These are phyloP conservation scores for Spathaspora passalidarum DNA, from an alignment of 805 yeast genomes.

Conservation along the genomic window DNA sequence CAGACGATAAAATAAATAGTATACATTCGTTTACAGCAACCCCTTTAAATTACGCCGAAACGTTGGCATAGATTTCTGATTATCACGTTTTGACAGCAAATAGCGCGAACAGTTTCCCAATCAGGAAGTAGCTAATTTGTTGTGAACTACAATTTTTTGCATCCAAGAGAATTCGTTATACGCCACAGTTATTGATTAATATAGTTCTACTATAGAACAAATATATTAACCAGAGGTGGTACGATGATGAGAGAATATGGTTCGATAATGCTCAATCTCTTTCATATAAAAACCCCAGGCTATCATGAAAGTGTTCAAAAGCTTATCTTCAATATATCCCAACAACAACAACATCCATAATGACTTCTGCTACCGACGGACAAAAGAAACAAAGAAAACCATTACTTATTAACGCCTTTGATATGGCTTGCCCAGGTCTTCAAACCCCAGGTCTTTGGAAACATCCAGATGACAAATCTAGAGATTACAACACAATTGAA, in stretches of 20 bases:
- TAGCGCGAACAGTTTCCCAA: not conserved
- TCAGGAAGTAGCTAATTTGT: not conserved
- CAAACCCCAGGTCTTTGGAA: conserved; percentile 35
- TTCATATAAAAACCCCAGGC: not conserved
- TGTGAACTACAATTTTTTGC: not conserved
- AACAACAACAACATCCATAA: not conserved
- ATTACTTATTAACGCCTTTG: conserved; percentile 36
- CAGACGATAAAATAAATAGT: not conserved
- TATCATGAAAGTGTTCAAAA: not conserved
- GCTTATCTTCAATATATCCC: too few species aligned
- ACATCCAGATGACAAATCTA: conserved; percentile 34
- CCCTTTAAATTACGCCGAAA: not conserved
- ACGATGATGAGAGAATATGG: too few species aligned
- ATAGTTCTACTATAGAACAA: too few species aligned
- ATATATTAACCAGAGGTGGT: too few species aligned
- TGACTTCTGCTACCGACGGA: conserved; percentile 3
- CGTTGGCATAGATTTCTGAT: not conserved
- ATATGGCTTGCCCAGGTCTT: conserved; percentile 25
- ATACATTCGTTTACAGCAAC: not conserved
- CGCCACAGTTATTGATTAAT: conserved; percentile 1
- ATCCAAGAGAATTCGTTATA: not conserved
- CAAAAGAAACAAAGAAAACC: conserved; percentile 14
- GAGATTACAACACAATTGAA: conserved; percentile 19
- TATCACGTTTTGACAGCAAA: not conserved
- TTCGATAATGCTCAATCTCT: too few species aligned